phyloP scores from a whole-genome alignment of 1,284 basidiomycete species.

The Trichosporon faecale region DNA sequence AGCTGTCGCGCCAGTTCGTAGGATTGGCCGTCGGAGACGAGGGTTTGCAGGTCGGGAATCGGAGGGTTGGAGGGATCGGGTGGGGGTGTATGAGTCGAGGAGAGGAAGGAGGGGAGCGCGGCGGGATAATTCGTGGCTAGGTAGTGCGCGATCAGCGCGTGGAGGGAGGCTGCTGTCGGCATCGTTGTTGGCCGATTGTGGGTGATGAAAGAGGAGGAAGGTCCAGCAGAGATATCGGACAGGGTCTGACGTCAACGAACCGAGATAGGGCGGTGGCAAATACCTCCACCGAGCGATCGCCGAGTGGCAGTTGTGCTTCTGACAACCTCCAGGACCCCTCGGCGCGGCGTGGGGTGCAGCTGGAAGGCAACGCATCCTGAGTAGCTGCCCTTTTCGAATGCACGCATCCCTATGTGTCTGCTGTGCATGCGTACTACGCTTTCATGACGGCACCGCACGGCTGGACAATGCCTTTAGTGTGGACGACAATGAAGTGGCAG shows the following conservation, averaged over 20 bases:
- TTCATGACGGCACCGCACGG: no score
- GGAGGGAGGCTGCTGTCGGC: slow-evolving; percentile 17
- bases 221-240: not conserved
- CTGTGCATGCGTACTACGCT: not conserved
- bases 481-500: no score
- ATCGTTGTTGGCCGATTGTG: not conserved
- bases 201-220: not conserved
- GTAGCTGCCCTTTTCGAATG: no score
- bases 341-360: no score
- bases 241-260: not conserved
- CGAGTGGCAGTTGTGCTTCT: not conserved
- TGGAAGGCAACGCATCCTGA: no score
- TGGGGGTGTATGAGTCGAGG: slow-evolving; percentile 27
- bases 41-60: slow-evolving; percentile 40
- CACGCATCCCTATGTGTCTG: no score
- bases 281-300: not conserved
- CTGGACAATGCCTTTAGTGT: no score
- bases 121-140: slow-evolving; percentile 40
- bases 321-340: no score
- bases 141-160: slow-evolving; percentile 45
- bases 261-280: not conserved
- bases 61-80: slow-evolving; percentile 35
- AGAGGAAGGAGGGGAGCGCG: slow-evolving; percentile 41
- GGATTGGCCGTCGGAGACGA: slow-evolving; percentile 38
- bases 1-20: slow-evolving; percentile 29